These are phyloP conservation scores for Oidiodendron maius DNA, from an alignment of 495 filamentous ascomycete species.

Conservation along the genomic window DNA sequence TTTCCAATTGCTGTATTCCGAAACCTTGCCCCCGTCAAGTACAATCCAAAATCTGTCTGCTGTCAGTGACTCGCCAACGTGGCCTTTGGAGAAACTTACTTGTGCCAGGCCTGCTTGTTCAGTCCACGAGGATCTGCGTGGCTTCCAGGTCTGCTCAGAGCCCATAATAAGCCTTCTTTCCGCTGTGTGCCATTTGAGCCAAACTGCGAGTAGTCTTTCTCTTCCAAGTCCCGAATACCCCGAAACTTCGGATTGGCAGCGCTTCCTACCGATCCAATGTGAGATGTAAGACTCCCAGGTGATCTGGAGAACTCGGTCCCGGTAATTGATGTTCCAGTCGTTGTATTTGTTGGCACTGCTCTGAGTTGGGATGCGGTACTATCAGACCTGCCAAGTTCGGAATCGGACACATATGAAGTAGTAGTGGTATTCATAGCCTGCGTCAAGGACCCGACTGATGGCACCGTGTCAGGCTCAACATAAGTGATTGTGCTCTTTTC, in stretches of 20 bases:
- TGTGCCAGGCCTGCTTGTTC: slow-evolving; percentile 98
- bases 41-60: slow-evolving; percentile 88
- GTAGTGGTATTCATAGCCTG: slow-evolving; percentile 5
- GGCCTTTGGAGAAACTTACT: slow-evolving; percentile 55
- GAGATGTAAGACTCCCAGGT: slow-evolving; percentile 30
- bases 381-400: slow-evolving; percentile 63
- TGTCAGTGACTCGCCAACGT: slow-evolving; percentile 3
- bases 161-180: slow-evolving; percentile 95
- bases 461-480: slow-evolving; percentile 59
- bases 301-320: slow-evolving; percentile 26
- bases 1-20: slow-evolving; percentile 99
- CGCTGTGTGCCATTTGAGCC: slow-evolving; percentile 38
- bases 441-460: slow-evolving; percentile 13
- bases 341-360: slow-evolving; percentile 19
- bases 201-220: slow-evolving; percentile 54
- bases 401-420: slow-evolving; percentile 40
- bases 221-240: slow-evolving; percentile 84
- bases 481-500: slow-evolving; percentile 86
- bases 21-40: slow-evolving; percentile 89
- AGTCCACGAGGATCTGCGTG: slow-evolving; percentile 92
- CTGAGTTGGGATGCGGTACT: slow-evolving; percentile 61
- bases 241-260: slow-evolving; percentile 59
- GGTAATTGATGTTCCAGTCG: slow-evolving; percentile 30
- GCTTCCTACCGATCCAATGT: slow-evolving; percentile 20
- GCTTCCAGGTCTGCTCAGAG: slow-evolving; percentile 84